Evolutionary conservation across 2,329 filamentous ascomycete genomes (phyloP), one percentile per base, ranked within the genome.

Genomic region (Colletotrichum sp.): DNA sequence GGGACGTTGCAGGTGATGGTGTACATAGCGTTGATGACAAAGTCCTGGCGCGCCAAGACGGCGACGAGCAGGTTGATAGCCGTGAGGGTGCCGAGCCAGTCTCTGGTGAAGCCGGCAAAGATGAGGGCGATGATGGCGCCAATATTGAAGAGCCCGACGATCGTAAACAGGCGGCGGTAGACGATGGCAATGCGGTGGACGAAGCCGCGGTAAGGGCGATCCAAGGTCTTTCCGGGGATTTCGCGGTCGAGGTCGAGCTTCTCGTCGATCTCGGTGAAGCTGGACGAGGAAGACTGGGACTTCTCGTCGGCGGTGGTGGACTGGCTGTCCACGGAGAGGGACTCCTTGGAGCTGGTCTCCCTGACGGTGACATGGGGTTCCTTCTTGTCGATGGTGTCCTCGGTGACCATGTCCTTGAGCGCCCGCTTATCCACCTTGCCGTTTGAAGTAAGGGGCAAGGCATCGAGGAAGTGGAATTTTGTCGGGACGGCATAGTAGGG

Each of bases 401-500:
- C 59, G 12, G 44, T 44, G 44, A 82, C 85, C 44, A 87, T 77
- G 13, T 80, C 79, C 13, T 80, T 82, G 3, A 92, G 85, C 4
- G 83, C 81, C n/a, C 82, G 83, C 83, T 90, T 91, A 81, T 92
- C 88, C 59, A 90, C 86, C 81, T 92, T 92, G 44, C 90, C 90
- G 72, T 92, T 91, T 3, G 85, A 77, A 0, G 90, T 92, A 28
- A 89, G 83, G 0, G 89, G 89, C 36, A 92, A 84, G 5, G 83
- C 81, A 0, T 83, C 80, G 12, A 90, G 81, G 21, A 85, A 83
- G 36, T 88, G 83, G 79, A 88, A 86, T 66, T 82, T 81, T 13
- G 85, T 84, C 0, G 90, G 90, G 12, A 91, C 84, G 1, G 89
- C 90, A 78, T 92, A 92, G 80, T 90, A 92, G 5, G 90, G 89